A percentile compares a stretch with the other conserved stretches of the same genome.
These are phyloP conservation scores for Rhodotorula sp. DNA, from an alignment of 1,284 basidiomycete genomes.

Conservation along the genomic window DNA sequence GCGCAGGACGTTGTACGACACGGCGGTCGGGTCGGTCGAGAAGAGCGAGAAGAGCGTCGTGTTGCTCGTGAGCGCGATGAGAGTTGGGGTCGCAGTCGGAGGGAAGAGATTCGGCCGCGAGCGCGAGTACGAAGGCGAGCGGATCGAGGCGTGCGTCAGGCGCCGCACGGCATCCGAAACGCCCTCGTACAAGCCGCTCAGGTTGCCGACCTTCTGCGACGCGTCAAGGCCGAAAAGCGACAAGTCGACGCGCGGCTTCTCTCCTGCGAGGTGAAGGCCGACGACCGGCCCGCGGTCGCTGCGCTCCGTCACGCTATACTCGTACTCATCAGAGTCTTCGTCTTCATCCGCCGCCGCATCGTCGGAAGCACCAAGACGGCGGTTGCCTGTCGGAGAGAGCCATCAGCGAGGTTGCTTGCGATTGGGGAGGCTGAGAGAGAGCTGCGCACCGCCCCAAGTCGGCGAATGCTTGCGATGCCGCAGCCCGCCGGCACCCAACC, in stretches of 20 bases:
- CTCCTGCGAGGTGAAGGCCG: conserved; percentile 24
- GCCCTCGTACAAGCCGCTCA: conserved; percentile 11
- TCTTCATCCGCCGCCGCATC: conserved; percentile 7
- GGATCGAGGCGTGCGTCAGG: conserved; percentile 25
- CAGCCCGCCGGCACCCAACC: conserved; percentile 33
- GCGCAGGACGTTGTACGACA: conserved; percentile 9
- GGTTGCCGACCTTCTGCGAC: neutral
- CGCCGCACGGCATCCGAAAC: conserved; percentile 25
- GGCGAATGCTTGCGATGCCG: conserved; percentile 39
- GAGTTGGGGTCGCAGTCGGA: conserved; percentile 5
- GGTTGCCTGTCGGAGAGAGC: neutral
- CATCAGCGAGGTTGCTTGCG: neutral
- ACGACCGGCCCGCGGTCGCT: conserved; percentile 37
- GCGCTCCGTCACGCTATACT: conserved; percentile 26
- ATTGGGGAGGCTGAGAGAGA: neutral
- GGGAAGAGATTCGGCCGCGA: conserved; percentile 33
- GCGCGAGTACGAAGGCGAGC: conserved; percentile 34
- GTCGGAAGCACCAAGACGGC: neutral
- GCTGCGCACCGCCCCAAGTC: conserved; percentile 29
- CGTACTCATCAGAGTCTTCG: conserved; percentile 25
- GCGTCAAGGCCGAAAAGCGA: conserved; percentile 5
- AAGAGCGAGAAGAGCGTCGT: conserved; percentile 5
- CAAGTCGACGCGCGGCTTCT: neutral
- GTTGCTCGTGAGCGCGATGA: conserved; percentile 31
- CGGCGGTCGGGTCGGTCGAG: neutral